These are phyloP conservation scores for Solanum chilense DNA, from an alignment of 257 asterid genomes.

Conservation along the genomic window DNA sequence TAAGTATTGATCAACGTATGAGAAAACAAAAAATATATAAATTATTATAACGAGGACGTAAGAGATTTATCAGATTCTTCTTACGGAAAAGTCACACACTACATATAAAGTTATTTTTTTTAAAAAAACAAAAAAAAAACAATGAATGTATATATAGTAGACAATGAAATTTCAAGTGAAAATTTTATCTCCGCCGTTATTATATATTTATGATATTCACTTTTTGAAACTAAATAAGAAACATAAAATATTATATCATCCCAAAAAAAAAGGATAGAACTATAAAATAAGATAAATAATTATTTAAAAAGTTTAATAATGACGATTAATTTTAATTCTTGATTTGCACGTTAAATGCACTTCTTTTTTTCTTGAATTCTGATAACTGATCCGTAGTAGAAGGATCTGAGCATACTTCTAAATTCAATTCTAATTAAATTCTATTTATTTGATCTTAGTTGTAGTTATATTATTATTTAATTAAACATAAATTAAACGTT, in stretches of 20 bases:
- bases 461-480: neutral
- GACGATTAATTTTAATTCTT: neutral
- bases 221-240: neutral
- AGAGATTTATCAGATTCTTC: no score
- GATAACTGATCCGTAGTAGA: neutral
- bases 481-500: neutral
- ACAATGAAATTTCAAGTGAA: neutral
- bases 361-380: neutral
- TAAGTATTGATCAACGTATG: no score
- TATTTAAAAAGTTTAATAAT: neutral
- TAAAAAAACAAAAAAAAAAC: no score
- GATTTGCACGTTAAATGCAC: neutral
- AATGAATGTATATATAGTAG: no score
- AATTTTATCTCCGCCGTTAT: rapidly evolving
- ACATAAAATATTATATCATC: neutral
- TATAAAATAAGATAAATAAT: neutral
- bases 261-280: neutral
- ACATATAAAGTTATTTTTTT: no score
- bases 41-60: no score
- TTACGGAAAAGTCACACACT: no score
- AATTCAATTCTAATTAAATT: neutral
- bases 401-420: neutral
- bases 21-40: no score
- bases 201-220: no score
- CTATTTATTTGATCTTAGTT: neutral